Percentiles rank a stretch among this genome's conserved stretches.
These are phyloP conservation scores for Lachnellula cervina DNA, from an alignment of 2,329 filamentous ascomycete genomes.

Conservation along the genomic window DNA sequence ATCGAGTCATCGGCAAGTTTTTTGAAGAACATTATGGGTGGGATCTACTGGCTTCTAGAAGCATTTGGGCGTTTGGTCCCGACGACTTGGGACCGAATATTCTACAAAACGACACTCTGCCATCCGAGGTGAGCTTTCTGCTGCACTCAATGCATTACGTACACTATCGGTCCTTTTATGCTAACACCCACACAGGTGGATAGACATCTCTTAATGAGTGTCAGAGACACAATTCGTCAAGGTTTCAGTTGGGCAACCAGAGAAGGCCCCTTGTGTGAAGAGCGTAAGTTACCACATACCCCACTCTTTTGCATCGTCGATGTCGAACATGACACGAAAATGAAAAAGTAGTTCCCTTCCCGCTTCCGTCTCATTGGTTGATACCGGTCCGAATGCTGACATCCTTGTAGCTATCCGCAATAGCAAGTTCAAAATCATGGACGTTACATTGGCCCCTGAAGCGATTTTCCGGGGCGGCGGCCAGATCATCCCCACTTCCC, in stretches of 20 bases:
- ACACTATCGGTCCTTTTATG: conserved; percentile 24
- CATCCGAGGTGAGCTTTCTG: conserved; percentile 59
- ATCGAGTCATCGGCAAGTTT: conserved; percentile 90
- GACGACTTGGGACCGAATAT: conserved; percentile 95
- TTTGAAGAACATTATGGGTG: conserved; percentile 97
- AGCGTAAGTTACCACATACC: conserved; percentile 60
- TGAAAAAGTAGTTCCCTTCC: conserved; percentile 1
- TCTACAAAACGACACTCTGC: conserved; percentile 91
- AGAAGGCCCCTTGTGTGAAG: conserved; percentile 95
- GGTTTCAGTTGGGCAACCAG: conserved; percentile 95
- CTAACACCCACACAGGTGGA: conserved; percentile 58
- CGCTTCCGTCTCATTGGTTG: conserved; percentile 14
- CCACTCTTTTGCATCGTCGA: not conserved
- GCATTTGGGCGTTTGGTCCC: conserved; percentile 97
- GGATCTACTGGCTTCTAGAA: conserved; percentile 88
- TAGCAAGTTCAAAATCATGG: conserved; percentile 94
- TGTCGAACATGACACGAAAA: conserved; percentile 6
- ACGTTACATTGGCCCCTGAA: conserved; percentile 79
- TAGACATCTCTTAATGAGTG: conserved; percentile 80
- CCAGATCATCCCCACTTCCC: conserved; percentile 93
- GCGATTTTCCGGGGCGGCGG: conserved; percentile 93
- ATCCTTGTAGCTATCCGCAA: conserved; percentile 76
- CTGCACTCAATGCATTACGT: conserved; percentile 1
- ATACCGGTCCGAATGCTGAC: conserved; percentile 26
- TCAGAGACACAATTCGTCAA: conserved; percentile 89